Percentiles rank a stretch among this genome's conserved stretches.
Evolutionary conservation across 2,329 filamentous ascomycete genomes (phyloP).

Genomic region (Didymella glomerata): DNA sequence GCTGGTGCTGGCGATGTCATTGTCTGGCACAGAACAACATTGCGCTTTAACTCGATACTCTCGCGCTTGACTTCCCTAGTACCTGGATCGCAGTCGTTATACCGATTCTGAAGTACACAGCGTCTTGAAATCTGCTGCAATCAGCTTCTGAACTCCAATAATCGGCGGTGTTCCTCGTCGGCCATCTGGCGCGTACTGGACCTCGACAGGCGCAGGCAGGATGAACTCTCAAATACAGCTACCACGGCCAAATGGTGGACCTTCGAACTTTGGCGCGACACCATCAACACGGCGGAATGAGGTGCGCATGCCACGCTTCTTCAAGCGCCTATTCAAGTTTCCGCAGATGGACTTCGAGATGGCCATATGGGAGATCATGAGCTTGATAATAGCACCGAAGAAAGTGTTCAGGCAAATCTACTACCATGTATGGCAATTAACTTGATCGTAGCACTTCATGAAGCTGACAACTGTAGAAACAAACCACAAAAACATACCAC

Average conservation of each 20-base stretch:
- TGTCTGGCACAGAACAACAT: conserved; percentile 27
- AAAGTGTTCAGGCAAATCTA: conserved; percentile 76
- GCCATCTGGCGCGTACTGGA: conserved; percentile 17
- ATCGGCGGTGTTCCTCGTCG: neutral
- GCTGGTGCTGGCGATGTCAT: conserved; percentile 28
- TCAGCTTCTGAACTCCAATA: neutral
- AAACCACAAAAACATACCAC: conserved; percentile 71
- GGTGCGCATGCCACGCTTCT: conserved; percentile 71
- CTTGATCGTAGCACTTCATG: neutral
- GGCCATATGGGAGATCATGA: conserved; percentile 77
- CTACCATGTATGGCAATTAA: conserved; percentile 65
- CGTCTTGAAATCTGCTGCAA: neutral
- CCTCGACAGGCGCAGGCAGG: conserved; percentile 15
- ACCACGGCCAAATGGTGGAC: conserved; percentile 64
- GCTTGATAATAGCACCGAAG: conserved; percentile 72
- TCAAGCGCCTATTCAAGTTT: conserved; percentile 75
- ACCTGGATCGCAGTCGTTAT: neutral
- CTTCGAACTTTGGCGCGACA: conserved; percentile 62
- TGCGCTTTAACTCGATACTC: conserved; percentile 5
- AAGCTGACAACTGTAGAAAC: conserved; percentile 60
- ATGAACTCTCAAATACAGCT: conserved; percentile 70
- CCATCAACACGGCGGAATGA: conserved; percentile 59
- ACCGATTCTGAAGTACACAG: neutral
- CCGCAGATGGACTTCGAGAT: conserved; percentile 79
- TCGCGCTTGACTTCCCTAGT: neutral